Conservation (phyloP, 2,329 filamentous ascomycete species). For the Graphilbum ipis-grandicollis region DNA sequence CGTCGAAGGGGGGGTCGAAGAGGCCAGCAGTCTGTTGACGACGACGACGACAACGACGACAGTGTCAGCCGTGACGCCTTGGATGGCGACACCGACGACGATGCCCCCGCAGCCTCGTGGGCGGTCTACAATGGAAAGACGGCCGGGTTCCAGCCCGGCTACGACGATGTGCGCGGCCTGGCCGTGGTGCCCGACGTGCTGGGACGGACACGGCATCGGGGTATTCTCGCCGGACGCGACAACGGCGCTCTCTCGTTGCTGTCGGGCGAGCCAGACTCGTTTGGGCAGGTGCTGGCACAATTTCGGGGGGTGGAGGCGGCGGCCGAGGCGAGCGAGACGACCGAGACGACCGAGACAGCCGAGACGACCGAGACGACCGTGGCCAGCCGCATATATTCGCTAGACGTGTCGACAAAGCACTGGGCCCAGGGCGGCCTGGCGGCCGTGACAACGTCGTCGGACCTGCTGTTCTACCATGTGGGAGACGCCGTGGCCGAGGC, state of each 20-base stretch:
- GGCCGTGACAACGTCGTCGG: constrained; percentile 15
- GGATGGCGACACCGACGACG: too few relatives aligned
- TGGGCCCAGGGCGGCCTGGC: constrained; percentile 10
- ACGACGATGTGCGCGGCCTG: constrained; percentile 31
- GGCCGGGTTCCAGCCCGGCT: constrained; percentile 23
- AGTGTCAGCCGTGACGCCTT: too few relatives aligned
- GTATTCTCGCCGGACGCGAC: constrained; percentile 28
- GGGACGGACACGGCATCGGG: constrained; percentile 11
- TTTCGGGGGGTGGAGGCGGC: constrained; percentile 51
- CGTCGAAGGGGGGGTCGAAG: constrained; percentile 11
- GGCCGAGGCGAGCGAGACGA: too few relatives aligned
- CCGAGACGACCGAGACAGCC: too few relatives aligned
- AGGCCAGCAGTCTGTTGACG: neutral
- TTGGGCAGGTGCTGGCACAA: constrained; percentile 3
- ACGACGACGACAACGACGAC: constrained; percentile 2
- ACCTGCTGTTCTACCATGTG: constrained; percentile 18
- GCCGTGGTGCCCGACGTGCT: constrained; percentile 21
- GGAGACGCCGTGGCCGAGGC: constrained; percentile 4
- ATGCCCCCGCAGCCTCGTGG: constrained; percentile 15
- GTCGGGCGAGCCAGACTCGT: constrained; percentile 17
- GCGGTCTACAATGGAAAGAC: constrained; percentile 19
- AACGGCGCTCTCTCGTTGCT: constrained; percentile 30
- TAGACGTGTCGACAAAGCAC: constrained; percentile 13
- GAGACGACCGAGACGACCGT: too few relatives aligned
- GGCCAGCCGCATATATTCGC: constrained; percentile 26